These are phyloP conservation scores for Erythrophleum ivorense DNA, from an alignment of 331 rosid species.

Conservation along the genomic window DNA sequence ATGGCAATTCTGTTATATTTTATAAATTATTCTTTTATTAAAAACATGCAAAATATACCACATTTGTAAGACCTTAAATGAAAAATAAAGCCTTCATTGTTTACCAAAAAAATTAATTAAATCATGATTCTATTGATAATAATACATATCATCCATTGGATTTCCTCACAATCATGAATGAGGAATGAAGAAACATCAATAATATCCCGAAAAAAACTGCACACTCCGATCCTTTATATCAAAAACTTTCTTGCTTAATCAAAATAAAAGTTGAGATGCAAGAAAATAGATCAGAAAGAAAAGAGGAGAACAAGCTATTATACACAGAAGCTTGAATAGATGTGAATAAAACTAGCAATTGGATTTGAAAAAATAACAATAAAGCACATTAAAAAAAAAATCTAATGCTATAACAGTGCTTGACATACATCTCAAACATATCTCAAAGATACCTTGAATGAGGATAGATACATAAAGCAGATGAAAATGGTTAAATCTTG, in stretches of 20 bases:
- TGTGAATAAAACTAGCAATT: background rate
- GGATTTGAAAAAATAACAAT: background rate
- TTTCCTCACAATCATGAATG: background rate
- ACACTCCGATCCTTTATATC: background rate
- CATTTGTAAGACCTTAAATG: background rate
- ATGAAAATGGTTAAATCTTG: background rate
- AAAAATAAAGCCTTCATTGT: background rate
- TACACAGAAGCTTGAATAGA: background rate
- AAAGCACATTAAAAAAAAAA: background rate
- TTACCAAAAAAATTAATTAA: background rate
- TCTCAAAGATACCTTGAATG: background rate
- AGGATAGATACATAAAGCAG: background rate
- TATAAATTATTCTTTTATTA: background rate
- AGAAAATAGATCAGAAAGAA: background rate
- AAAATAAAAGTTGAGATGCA: background rate
- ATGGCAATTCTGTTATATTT: background rate
- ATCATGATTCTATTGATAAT: background rate
- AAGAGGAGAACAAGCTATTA: background rate
- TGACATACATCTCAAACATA: background rate
- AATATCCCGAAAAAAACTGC: background rate
- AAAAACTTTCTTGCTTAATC: background rate
- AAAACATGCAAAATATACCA: constrained; percentile 2
- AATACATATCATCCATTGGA: background rate
- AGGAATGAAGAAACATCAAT: background rate
- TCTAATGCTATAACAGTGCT: background rate